Evolutionary conservation across 2,329 filamentous ascomycete genomes (phyloP), one percentile per base, ranked within the genome.

Genomic region (Neofusicoccum kwambonambiense): DNA sequence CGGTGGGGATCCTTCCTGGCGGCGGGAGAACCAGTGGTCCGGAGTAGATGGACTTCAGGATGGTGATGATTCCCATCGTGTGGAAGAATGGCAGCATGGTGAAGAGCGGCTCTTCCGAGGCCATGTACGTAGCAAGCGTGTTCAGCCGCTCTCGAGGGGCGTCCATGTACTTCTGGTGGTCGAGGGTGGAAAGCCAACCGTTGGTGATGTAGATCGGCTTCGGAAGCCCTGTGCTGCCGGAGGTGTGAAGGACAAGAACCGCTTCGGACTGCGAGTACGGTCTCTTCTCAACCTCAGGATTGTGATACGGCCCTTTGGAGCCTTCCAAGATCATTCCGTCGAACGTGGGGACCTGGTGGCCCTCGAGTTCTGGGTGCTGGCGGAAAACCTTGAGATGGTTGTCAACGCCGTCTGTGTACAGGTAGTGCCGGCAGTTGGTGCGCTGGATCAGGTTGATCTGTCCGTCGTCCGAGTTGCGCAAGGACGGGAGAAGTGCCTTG

Each of bases 191-290:
- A 13, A 68, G 64, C 69, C 69, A 67, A 42, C 39, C 64, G 63
- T 70, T 66, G 54, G 64, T 69, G 57, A 66, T 66, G 12, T 58
- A 39, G 31, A 77, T 71, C 0, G 75, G 73, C 56, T 76, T 76
- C 0, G 76, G 76, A 9, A 71, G 62, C 3, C 76, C 76, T 0
- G 76, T 78, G 0, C 74, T 73, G 1, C 76, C 76, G 22, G 73
- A 76, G 1, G 76, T 74, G 65, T 77, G 76, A 37, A 77, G 41
- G 2, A 76, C 69, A 0, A 71, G 64, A 15, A 74, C 52, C 1
- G 65, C 69, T 51, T 77, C 74, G 6, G 31, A 27, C 12, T 51
- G 37, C 37, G 54, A 51, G 39, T 64, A 64, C 31, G 56, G 42
- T 31, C 42, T 42, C 62, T 52, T 64, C n/a, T 62, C 64, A 4